Percentiles rank a stretch among this genome's conserved stretches.
phyloP scores from a whole-genome alignment of 306 rosid genomes.

The Cucurbita pepo region DNA sequence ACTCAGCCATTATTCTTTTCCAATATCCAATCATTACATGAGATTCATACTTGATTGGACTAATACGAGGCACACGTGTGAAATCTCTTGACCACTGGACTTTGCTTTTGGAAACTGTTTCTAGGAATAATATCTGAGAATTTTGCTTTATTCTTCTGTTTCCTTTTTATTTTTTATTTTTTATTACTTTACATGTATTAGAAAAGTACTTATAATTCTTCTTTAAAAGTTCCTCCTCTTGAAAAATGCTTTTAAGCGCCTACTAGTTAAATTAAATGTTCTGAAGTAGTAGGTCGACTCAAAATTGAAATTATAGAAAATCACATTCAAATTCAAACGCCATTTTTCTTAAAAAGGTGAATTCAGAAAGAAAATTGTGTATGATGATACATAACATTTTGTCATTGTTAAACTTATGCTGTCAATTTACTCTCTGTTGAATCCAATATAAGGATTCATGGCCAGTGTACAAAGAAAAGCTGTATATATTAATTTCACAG shows the following conservation, averaged over 20 bases:
- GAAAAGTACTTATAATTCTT: background rate
- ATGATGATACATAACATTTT: background rate
- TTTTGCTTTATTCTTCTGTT: background rate
- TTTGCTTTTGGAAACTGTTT: background rate
- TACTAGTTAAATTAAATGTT: no score
- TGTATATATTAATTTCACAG: background rate
- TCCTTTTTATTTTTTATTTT: background rate
- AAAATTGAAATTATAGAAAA: background rate
- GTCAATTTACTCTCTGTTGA: background rate
- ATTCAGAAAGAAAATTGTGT: background rate
- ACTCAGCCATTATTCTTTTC: background rate
- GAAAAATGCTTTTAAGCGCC: no score
- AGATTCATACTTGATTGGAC: background rate
- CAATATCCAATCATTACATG: background rate
- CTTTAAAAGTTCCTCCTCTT: no score
- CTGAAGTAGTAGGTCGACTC: background rate
- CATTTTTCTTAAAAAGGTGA: background rate
- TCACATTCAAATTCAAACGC: background rate
- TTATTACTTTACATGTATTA: background rate
- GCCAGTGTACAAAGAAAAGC: background rate
- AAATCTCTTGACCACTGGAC: background rate
- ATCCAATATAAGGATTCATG: background rate
- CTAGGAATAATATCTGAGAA: background rate
- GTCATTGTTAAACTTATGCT: background rate
- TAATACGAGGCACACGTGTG: background rate